These are phyloP conservation scores for Larix kaempferi DNA, from an alignment of 75 land plant species.

Conservation along the genomic window DNA sequence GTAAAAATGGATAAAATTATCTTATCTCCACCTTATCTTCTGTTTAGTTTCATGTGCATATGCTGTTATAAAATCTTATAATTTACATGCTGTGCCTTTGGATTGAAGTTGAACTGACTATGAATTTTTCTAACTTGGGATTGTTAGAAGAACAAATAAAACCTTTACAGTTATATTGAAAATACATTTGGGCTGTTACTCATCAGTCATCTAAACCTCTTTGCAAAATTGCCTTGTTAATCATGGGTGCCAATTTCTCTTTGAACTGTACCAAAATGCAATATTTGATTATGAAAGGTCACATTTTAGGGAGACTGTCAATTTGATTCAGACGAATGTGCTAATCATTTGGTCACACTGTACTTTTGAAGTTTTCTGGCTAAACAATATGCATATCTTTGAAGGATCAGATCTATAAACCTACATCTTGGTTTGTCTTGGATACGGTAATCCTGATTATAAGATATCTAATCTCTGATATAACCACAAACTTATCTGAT, in stretches of 20 bases:
- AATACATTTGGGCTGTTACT: neutral
- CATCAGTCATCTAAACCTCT: neutral
- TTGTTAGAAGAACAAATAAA: no score
- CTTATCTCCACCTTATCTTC: no score
- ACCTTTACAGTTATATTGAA: neutral
- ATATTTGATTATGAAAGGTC: neutral
- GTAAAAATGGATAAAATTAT: no score
- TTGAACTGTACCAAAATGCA: neutral
- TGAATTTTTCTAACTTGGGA: no score
- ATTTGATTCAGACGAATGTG: neutral
- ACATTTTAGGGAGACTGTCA: neutral
- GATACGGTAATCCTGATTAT: neutral
- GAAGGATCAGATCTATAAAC: neutral
- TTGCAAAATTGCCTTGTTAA: neutral
- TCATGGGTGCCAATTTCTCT: neutral
- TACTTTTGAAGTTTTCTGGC: neutral
- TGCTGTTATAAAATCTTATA: no score
- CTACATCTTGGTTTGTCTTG: neutral
- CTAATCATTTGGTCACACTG: neutral
- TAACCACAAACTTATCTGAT: neutral
- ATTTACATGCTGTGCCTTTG: no score
- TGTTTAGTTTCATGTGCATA: no score
- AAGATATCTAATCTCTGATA: constrained; percentile 1
- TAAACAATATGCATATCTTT: neutral
- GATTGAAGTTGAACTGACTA: no score